Evolutionary conservation across 371 early-diverging fungal species (phyloP).

Genomic region (Cokeromyces recurvatus): DNA sequence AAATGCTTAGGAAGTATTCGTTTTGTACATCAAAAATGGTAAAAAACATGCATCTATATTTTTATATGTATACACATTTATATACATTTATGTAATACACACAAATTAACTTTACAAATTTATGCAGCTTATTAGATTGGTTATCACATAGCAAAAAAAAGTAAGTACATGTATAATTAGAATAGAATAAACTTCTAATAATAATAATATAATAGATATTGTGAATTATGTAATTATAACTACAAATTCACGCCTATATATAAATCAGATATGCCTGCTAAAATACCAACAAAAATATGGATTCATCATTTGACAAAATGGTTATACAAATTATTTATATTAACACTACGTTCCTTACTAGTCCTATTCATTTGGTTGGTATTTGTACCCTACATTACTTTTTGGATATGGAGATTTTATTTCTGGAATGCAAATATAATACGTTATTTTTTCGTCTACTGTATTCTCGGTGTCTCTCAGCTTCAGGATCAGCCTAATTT

Average conservation of each 20-base stretch:
- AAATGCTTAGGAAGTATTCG: constrained; percentile 91
- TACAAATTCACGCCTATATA: constrained; percentile 84
- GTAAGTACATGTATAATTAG: no score
- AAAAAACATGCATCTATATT: no score
- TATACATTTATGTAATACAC: no score
- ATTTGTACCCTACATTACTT: constrained; percentile 1
- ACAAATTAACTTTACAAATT: no score
- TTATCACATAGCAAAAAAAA: constrained; percentile 77
- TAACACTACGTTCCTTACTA: neutral
- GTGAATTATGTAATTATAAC: constrained; percentile 85
- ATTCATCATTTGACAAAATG: constrained; percentile 13
- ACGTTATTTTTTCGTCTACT: neutral
- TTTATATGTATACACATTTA: no score
- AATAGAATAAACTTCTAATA: no score
- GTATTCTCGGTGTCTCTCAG: no score
- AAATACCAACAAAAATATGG: constrained; percentile 52
- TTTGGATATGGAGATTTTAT: constrained; percentile 9
- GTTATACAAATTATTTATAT: neutral
- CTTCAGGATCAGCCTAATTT: no score
- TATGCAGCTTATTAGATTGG: constrained; percentile 76
- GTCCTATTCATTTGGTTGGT: constrained; percentile 3
- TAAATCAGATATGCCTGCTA: constrained; percentile 64
- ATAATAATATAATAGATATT: constrained; percentile 66
- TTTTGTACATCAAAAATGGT: constrained; percentile 88
- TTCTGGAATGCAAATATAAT: constrained; percentile 1